Evolutionary conservation across 116 monocot species (phyloP).

Genomic region (Phalaenopsis hybrid): DNA sequence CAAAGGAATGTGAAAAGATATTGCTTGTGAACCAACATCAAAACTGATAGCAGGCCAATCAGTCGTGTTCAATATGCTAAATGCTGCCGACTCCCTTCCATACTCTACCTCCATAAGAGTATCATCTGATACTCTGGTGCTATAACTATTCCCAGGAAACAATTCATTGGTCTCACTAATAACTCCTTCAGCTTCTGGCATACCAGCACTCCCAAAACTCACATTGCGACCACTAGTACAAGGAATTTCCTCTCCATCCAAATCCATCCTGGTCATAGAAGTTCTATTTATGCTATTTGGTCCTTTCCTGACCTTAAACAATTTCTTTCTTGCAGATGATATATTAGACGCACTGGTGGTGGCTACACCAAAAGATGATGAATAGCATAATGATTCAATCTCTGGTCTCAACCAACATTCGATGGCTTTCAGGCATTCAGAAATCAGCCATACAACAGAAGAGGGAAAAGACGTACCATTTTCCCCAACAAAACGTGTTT

Average conservation of each 20-base stretch:
- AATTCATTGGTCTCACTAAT: too few species aligned
- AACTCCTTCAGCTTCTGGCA: slow-evolving; percentile 2
- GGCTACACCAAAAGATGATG: slow-evolving; percentile 12
- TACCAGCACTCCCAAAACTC: slow-evolving; percentile 3
- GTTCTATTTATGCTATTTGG: slow-evolving; percentile 12
- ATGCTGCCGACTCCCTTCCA: slow-evolving; percentile 26
- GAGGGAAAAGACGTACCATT: slow-evolving; percentile 21
- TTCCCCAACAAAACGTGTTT: slow-evolving; percentile 3
- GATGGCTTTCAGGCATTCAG: slow-evolving; percentile 62
- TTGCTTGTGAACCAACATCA: slow-evolving; percentile 82
- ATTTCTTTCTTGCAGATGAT: slow-evolving; percentile 26
- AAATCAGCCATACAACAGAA: slow-evolving; percentile 34
- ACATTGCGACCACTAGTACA: slow-evolving; percentile 1
- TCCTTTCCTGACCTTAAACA: slow-evolving; percentile 19
- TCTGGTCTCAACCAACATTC: slow-evolving; percentile 53
- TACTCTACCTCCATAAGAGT: slow-evolving; percentile 22
- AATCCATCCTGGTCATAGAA: slow-evolving; percentile 6
- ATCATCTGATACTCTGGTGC: slow-evolving; percentile 13
- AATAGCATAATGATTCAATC: slow-evolving; percentile 9
- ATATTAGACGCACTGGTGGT: slow-evolving; percentile 15
- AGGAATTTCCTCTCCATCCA: slow-evolving; percentile 3
- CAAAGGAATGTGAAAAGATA: slow-evolving; percentile 90
- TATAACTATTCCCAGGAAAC: slow-evolving; percentile 9
- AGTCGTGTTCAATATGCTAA: slow-evolving; percentile 28
- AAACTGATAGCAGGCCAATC: slow-evolving; percentile 66